Evolutionary conservation across 371 early-diverging fungal genomes (phyloP).

Genomic region (Saksenaea oblongispora): DNA sequence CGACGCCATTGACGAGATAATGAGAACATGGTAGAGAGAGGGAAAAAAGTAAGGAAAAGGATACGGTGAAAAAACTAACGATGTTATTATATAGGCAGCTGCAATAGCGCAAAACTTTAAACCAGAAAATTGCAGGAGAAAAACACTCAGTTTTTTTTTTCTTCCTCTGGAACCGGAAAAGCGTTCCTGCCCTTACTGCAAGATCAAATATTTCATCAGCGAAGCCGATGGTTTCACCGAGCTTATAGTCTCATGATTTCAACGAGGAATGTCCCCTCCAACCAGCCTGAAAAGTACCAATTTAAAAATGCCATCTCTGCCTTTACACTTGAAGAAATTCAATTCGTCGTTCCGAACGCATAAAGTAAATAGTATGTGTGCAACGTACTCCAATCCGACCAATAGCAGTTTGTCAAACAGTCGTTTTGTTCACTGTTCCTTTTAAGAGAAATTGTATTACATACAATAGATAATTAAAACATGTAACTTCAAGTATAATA

Average conservation of each 20-base stretch:
- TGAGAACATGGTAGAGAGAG: conserved; percentile 16
- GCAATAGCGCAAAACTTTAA: background rate
- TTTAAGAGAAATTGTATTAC: no score
- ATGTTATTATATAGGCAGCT: conserved; percentile 1
- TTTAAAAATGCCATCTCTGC: background rate
- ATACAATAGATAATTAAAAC: no score
- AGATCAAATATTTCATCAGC: background rate
- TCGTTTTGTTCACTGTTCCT: no score
- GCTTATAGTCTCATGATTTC: background rate
- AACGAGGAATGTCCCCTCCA: background rate
- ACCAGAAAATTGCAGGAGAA: background rate
- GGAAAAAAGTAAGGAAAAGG: background rate
- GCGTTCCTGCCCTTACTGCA: background rate
- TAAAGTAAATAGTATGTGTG: no score
- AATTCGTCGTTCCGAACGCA: no score
- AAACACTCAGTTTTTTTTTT: background rate
- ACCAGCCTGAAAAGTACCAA: background rate
- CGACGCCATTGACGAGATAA: conserved; percentile 30
- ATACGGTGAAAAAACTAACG: background rate
- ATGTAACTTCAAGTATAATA: no score
- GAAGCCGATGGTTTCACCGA: background rate
- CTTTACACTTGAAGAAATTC: no score
- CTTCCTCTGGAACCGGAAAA: background rate
- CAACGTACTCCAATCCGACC: no score
- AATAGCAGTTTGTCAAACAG: no score